Conservation (phyloP, 2,329 filamentous ascomycete species). For the Falciphora oryzae region DNA sequence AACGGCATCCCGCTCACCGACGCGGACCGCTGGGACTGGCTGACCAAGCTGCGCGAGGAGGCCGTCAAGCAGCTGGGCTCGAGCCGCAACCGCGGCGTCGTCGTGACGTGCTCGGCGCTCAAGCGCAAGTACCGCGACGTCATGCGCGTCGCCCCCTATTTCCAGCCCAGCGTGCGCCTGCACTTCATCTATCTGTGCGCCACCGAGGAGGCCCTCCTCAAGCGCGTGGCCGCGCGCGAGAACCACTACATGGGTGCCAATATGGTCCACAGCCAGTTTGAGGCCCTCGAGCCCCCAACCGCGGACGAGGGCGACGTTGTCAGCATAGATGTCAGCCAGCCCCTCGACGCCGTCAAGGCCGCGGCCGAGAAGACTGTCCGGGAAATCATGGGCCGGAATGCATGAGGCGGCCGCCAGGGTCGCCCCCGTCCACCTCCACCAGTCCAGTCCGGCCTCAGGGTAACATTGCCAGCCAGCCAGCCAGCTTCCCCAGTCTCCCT, state of each 20-base stretch:
- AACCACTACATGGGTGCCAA: slow-evolving; percentile 92
- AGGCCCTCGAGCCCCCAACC: slow-evolving; percentile 76
- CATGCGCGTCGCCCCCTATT: slow-evolving; percentile 74
- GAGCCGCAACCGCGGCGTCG: slow-evolving; percentile 60
- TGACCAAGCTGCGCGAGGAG: slow-evolving; percentile 69
- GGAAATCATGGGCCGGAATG: slow-evolving; percentile 43
- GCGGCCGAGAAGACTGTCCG: slow-evolving; percentile 54
- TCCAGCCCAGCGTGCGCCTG: slow-evolving; percentile 64
- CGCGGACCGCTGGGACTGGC: slow-evolving; percentile 96
- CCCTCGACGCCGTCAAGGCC: slow-evolving; percentile 53
- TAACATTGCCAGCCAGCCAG: too few relatives aligned
- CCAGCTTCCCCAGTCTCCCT: too few relatives aligned
- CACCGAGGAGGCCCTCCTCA: slow-evolving; percentile 65
- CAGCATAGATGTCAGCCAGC: slow-evolving; percentile 60
- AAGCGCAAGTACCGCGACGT: slow-evolving; percentile 97
- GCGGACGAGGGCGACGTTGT: slow-evolving; percentile 67
- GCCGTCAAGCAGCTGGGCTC: slow-evolving; percentile 49
- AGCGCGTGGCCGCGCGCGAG: slow-evolving; percentile 68
- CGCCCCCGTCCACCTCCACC: too few relatives aligned
- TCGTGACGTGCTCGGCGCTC: slow-evolving; percentile 91
- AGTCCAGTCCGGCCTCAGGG: too few relatives aligned
- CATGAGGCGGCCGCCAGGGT: slow-evolving; percentile 7
- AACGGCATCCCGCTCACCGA: slow-evolving; percentile 80
- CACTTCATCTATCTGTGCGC: slow-evolving; percentile 93
- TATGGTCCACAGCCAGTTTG: slow-evolving; percentile 93